Base-by-base conservation (phyloP, 2,329 filamentous ascomycete genomes). In the Apiospora arundinis region DNA sequence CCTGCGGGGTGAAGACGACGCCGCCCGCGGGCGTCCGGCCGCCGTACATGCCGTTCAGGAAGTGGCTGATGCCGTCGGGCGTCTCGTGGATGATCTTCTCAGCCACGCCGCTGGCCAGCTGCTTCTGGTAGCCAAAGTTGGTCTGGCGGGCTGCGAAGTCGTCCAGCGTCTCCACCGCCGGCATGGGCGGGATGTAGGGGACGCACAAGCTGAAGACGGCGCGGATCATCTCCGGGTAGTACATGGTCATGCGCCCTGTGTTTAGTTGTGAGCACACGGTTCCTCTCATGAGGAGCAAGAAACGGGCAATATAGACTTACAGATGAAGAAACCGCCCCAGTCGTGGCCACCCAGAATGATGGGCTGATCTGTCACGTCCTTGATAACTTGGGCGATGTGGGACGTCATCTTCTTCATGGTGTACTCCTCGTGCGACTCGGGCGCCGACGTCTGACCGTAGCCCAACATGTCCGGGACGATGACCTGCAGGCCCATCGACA, bases 81-180 rank as follows among this genome's bases (percentile, higher is more conserved):
- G 74, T 75, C 77, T 88, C 85, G 42, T 88, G 88, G 40, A 87
- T 85, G 67, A 92, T 83, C 16, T 80, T 80, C 69, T 96, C 90
- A 11, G 94, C 83, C 21, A 92, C 90, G 0, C 90, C 89, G 32
- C 91, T 90, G 0, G 87, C 88, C 69, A 98, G 88, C 75, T 97
- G 94, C 63, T 96, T 80, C 85, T 98, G 95, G 82, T 99, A 99
- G 18, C 83, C 86, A 78, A 97, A 95, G 77, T 93, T 92, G 60
- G 91, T 90, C 52, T 93, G 76, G 25, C 79, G 77, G 70, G 85
- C 78, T 56, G 93, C 88, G 40, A 93, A 74, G 18, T 88, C 82
- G 76, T 92, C 88, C 11, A 74, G 71, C 11, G 67, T 56, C 28
- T 23, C 18, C 45, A 69, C 67, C 18, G 23, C 16, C 45, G 67